Percentiles rank a stretch among this genome's conserved stretches.
phyloP scores from a whole-genome alignment of 1,139 yeast genomes.

The Yamadazyma diospyri region DNA sequence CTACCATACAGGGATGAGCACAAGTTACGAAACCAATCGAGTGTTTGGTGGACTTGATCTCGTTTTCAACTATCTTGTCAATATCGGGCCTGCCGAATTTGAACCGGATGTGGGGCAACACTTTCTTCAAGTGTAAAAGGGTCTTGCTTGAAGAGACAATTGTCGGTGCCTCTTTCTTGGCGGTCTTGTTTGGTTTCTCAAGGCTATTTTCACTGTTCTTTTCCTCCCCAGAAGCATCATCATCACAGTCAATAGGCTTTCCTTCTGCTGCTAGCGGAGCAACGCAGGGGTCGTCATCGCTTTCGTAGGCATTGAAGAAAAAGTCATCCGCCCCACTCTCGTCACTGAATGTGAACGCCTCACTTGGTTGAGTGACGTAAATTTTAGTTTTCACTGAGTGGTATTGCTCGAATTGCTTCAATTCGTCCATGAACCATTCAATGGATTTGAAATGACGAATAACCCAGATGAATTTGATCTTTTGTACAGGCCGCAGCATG shows the following conservation, averaged over 20 bases:
- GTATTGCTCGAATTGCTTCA: conserved; percentile 23
- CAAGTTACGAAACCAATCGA: conserved; percentile 32
- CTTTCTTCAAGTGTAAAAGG: conserved; percentile 17
- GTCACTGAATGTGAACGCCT: conserved; percentile 1
- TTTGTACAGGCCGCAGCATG: conserved; percentile 11
- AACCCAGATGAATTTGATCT: conserved; percentile 37
- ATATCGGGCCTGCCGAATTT: conserved; percentile 30
- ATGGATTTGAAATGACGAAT: conserved; percentile 37
- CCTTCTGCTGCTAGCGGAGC: conserved; percentile 1
- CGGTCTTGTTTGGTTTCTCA: no score
- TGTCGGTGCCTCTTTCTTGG: no score
- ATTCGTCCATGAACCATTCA: conserved; percentile 46
- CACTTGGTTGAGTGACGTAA: conserved; percentile 19
- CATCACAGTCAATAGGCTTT: no score
- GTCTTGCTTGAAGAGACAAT: no score
- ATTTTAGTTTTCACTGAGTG: conserved; percentile 22
- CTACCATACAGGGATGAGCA: conserved; percentile 36
- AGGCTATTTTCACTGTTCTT: no score
- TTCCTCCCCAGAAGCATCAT: background rate
- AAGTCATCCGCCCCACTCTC: background rate
- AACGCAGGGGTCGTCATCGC: background rate
- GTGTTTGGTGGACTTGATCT: conserved; percentile 21
- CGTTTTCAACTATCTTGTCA: conserved; percentile 18
- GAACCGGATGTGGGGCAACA: conserved; percentile 21
- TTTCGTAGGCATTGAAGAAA: conserved; percentile 1